Percentiles rank a stretch among this genome's conserved stretches.
These are phyloP conservation scores for Herpetomonas tarakana DNA, from an alignment of 208 protist species.

Conservation along the genomic window DNA sequence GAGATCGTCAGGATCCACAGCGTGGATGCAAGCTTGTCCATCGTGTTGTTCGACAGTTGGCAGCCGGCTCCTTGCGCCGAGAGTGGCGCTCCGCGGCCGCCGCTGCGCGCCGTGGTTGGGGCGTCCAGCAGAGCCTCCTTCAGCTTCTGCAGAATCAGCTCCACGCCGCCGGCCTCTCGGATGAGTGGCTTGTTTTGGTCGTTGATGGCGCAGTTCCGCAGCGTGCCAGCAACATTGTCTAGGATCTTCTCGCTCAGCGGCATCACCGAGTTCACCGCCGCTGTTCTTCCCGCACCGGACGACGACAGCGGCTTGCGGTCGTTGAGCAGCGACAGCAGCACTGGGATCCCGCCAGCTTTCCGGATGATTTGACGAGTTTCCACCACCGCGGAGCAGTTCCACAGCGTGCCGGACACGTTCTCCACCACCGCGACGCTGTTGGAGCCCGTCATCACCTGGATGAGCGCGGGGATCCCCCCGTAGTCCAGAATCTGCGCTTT, in stretches of 20 bases:
- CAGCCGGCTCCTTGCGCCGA: not conserved
- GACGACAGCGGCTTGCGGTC: slow-evolving; percentile 26
- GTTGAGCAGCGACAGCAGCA: slow-evolving; percentile 70
- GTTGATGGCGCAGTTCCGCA: slow-evolving; percentile 93
- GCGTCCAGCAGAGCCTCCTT: slow-evolving; percentile 32
- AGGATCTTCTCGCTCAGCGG: slow-evolving; percentile 72
- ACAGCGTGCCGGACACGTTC: slow-evolving; percentile 90
- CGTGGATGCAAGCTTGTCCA: slow-evolving; percentile 89
- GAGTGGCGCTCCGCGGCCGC: not conserved
- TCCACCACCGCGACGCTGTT: slow-evolving; percentile 79
- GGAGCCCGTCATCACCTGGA: slow-evolving; percentile 64
- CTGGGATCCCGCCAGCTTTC: slow-evolving; percentile 77
- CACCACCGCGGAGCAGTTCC: slow-evolving; percentile 89
- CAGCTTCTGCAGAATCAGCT: slow-evolving; percentile 70
- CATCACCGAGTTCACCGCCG: slow-evolving; percentile 15
- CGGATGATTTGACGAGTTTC: slow-evolving; percentile 83
- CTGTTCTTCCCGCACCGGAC: not conserved
- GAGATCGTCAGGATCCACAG: slow-evolving; percentile 91
- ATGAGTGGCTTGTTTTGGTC: slow-evolving; percentile 91
- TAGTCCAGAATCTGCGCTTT: slow-evolving; percentile 89
- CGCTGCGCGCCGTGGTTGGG: not conserved
- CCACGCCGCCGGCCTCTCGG: slow-evolving; percentile 78
- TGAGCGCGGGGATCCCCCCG: slow-evolving; percentile 78
- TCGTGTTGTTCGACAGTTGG: slow-evolving; percentile 33
- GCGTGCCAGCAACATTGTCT: slow-evolving; percentile 87